Evolutionary conservation across 768 basidiomycete species (phyloP), one percentile per base, ranked within the genome.

Genomic region (Hysterangium stoloniferum): DNA sequence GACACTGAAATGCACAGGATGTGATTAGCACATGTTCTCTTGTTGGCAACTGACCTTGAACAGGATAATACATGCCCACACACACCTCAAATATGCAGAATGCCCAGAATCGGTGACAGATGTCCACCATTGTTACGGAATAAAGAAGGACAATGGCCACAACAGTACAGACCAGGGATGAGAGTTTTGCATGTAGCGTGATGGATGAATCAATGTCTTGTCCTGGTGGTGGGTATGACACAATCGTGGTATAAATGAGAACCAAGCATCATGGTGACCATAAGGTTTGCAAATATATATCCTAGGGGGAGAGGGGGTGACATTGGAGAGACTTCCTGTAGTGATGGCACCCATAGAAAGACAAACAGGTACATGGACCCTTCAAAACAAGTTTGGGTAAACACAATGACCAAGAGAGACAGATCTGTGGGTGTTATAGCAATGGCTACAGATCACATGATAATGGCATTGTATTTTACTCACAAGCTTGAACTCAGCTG

Each of bases 281-380:
- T 88, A 70, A 86, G 85, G 5, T 77, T 72, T 25, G 84, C 84
- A 64, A 88, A 88, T 56, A 88, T 86, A 64, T 83, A 84, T 2
- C 86, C 86, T 6, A 88, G 71, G 0, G 86, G 86, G 24, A 86
- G 77, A 15, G 66, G 52, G 5, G 59, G 56, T 8, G 64, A 54
- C 8, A 69, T 59, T 11, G 55, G 37, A n/a, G 79, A 72, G 19
- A 67, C 67, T 60, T 86, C 81, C 64, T 88, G 84, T 15, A 88
- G 68, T 1, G 79, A 73, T 1, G 86, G 85, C 0, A 88, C 86
- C 86, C 86, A 88, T 54, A 83, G 70, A 68, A 86, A 88, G 56
- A 87, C 86, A 64, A 87, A 88, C 54, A 87, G 75, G 64, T 88
- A 87, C 85, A 87, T 86, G 4, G 82, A 84, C 2, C 86, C 86